Evolutionary conservation across 345 rosid species (phyloP), one percentile per base, ranked within the genome.

Genomic region (Populus pruinosa): DNA sequence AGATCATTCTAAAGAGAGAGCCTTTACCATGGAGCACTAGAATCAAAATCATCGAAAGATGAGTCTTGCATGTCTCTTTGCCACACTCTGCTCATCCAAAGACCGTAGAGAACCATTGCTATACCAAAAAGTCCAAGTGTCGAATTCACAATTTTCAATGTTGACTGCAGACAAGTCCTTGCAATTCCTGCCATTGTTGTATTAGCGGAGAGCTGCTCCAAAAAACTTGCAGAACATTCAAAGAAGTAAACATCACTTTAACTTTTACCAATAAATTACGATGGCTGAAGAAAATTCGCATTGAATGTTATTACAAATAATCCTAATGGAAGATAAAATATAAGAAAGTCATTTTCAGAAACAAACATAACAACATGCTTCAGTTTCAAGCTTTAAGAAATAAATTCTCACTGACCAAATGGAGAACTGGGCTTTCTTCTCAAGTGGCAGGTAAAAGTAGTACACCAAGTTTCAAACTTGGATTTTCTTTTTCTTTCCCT

Each of bases 41-140:
- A 78, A 64, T 75, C 71, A 70, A 79, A 82, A 53, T 53, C 71
- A 39, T 80, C 80, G 76, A 39, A 66, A 8, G 89, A 77, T 14
- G 84, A 73, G 1, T 38, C 74, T 68, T 78, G 82, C 78, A 69
- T 82, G 77, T 88, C 93, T 70, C 86, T 87, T 39, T 74, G 84
- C 90, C 91, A 87, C 27, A 82, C 88, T 78, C 87, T 87, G 12
- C 78, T 62, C 91, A 90, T 85, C 93, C 93, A 87, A 65, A 87
- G 29, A 10, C 88, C 81, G 70, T 90, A 90, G 8, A 88, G 29
- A 71, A 90, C 56, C 88, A 87, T 87, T 2, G 90, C 83, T 33
- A 88, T 41, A 25, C 93, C 91, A n/a, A 76, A 88, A 68, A 86
- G 69, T 74, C 87, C 93, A 89, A 84, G 76, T 12, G 80, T 76